These are phyloP conservation scores for Hibiscus tridactylites DNA, from an alignment of 345 rosid species.

Conservation along the genomic window DNA sequence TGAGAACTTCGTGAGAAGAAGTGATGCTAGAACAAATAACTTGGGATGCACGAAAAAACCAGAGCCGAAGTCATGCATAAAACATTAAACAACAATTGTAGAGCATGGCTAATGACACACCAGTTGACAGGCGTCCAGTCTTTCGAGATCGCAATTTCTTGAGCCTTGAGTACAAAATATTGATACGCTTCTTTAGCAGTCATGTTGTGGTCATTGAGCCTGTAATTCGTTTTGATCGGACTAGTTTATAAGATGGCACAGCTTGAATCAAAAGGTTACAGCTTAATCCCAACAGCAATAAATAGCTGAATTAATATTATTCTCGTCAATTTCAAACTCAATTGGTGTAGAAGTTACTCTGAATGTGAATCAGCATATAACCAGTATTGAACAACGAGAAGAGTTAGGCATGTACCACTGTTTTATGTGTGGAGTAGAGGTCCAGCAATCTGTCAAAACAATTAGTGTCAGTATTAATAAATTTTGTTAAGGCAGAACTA, in stretches of 20 bases:
- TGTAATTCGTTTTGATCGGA: slow-evolving; percentile 26
- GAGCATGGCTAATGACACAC: slow-evolving; percentile 24
- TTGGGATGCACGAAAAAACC: background rate
- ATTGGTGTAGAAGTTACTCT: background rate
- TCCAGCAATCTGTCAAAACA: slow-evolving; percentile 76
- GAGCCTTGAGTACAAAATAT: slow-evolving; percentile 75
- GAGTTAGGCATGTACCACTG: slow-evolving; percentile 46
- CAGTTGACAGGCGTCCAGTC: slow-evolving; percentile 84
- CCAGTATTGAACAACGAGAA: slow-evolving; percentile 2
- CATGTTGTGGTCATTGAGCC: slow-evolving; percentile 67
- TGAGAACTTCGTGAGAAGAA: slow-evolving; percentile 2
- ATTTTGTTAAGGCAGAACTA: background rate
- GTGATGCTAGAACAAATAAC: background rate
- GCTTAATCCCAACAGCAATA: background rate
- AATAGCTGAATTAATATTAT: background rate
- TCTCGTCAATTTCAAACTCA: background rate
- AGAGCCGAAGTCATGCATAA: background rate
- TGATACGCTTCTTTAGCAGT: slow-evolving; percentile 62
- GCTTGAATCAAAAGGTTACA: background rate
- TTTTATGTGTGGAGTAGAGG: slow-evolving; percentile 59
- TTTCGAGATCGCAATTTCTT: slow-evolving; percentile 69
- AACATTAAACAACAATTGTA: background rate
- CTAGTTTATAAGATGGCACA: background rate
- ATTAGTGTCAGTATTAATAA: slow-evolving; percentile 9
- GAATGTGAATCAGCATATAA: background rate